phyloP scores from a whole-genome alignment of 2,329 filamentous ascomycete genomes.

The Arthrobotrys sinensis region DNA sequence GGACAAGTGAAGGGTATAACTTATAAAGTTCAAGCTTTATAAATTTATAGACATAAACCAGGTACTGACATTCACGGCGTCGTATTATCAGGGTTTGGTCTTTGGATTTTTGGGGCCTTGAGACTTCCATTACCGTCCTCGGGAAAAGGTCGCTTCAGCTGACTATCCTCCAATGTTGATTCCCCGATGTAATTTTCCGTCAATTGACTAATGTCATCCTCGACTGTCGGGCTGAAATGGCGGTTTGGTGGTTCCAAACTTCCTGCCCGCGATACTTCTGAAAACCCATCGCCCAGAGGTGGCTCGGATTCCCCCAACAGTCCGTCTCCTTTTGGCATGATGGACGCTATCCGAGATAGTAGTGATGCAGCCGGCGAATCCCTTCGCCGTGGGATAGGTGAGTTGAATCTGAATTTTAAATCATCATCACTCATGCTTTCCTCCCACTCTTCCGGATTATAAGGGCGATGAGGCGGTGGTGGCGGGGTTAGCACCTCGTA shows the following conservation, averaged over 20 bases:
- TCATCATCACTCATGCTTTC: constrained; percentile 1
- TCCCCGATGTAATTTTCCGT: neutral
- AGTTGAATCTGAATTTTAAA: constrained; percentile 17
- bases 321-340: neutral
- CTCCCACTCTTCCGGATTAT: neutral
- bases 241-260: neutral
- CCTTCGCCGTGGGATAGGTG: neutral
- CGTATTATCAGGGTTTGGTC: neutral
- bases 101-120: neutral
- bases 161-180: neutral
- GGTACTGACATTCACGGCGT: too few relatives aligned
- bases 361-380: neutral
- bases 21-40: too few relatives aligned
- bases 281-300: neutral
- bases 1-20: too few relatives aligned
- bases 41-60: too few relatives aligned
- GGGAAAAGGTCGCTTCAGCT: neutral
- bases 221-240: neutral
- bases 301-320: neutral
- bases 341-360: neutral
- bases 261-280: neutral
- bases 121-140: neutral
- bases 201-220: neutral
- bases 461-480: neutral
- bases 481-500: constrained; percentile 1